phyloP scores from a whole-genome alignment of 1,139 yeast genomes.

The Pichia sp. region DNA sequence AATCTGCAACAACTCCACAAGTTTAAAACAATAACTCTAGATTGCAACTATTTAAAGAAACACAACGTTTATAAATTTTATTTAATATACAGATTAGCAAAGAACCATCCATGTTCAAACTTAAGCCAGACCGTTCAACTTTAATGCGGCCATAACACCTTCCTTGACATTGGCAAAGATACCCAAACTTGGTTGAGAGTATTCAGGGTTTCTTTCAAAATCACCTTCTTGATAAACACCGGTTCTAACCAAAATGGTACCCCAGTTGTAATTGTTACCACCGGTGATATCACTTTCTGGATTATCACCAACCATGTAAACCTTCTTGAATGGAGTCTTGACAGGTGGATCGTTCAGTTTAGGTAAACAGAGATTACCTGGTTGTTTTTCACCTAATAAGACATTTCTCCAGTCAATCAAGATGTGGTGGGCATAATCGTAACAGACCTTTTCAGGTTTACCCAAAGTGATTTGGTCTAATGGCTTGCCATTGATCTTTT shows the following conservation, averaged over 20 bases:
- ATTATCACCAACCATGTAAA: conserved; percentile 95
- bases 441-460: conserved; percentile 74
- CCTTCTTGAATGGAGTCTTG: conserved; percentile 40
- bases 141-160: conserved; percentile 32
- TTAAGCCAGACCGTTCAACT: conserved; percentile 19
- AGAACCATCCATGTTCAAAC: neutral
- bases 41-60: too few species aligned
- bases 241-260: conserved; percentile 69
- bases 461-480: conserved; percentile 64
- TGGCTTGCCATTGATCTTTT: conserved; percentile 38
- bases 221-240: conserved; percentile 81
- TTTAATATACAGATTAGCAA: too few species aligned
- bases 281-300: conserved; percentile 90
- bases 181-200: conserved; percentile 40
- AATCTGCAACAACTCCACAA: too few species aligned
- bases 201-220: conserved; percentile 25
- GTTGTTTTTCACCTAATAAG: conserved; percentile 21
- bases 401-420: conserved; percentile 50
- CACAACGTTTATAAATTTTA: too few species aligned
- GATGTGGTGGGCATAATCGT: conserved; percentile 74
- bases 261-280: conserved; percentile 84
- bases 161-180: conserved; percentile 40
- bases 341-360: conserved; percentile 29
- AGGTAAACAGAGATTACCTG: conserved; percentile 30
- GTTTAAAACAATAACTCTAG: too few species aligned